Base-by-base conservation (phyloP, 1,284 basidiomycete species). In the Austroboletus novae-zelandiae region DNA sequence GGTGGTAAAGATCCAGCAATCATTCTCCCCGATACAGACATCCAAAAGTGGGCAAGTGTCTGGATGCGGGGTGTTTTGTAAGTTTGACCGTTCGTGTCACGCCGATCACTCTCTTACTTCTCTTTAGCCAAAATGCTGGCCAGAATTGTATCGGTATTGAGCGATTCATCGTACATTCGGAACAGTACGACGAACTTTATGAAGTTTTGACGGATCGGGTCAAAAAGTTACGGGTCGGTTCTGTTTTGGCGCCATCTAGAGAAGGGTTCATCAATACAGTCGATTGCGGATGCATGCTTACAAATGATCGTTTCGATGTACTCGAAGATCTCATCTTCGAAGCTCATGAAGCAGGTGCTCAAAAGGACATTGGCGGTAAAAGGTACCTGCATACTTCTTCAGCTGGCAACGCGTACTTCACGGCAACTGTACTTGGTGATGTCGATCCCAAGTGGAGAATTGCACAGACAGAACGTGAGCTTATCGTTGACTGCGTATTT, bases 131-230 rank as follows among this genome's bases (percentile, higher is more conserved):
- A 76, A 93, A 92, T 54, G 80, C 81, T 39, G 96, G 96, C 15
- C 96, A 98, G 71, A 98, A 98, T 67, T 99, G 96, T 67, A 96
- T 97, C 58, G 94, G 95, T 27, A 91, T 96, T 52, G 96, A 99
- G 69, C 83, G 94, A 1, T 83, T 98, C 57, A 81, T 98, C 41
- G 92, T 98, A 31, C 91, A 93, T 59, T 66, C 74, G 0, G 76
- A 77, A 0, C 85, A 92, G 58, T 87, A 94, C 58, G 80, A 89
- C 30, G 77, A 83, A 7, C 80, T 99, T 45, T 78, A 88, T 57
- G 71, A 74, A 7, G 77, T 83, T 34, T 74, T 97, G 61, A 61
- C 73, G 11, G 79, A 84, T 14, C 81, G 86, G 14, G 79, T 86
- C 29, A 67, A 72, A 34, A 82, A 82, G 54, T 73, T 96, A 36